Conservation (phyloP, 352 stramenopile species). For the Globisporangium nunn region DNA sequence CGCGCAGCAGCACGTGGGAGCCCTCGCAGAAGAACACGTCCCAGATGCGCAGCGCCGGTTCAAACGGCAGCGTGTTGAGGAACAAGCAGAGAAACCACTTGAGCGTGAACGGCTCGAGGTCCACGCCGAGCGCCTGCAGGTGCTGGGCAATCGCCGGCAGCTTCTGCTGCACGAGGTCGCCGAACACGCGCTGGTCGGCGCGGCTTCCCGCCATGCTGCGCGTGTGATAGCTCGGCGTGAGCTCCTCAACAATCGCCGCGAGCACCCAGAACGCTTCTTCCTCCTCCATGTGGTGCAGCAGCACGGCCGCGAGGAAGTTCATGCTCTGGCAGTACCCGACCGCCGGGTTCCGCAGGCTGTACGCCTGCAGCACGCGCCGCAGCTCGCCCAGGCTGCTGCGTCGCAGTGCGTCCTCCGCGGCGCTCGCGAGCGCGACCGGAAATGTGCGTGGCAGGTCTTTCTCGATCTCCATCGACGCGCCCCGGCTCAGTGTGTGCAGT, state of each 20-base stretch:
- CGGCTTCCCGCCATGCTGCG: slow-evolving; percentile 83
- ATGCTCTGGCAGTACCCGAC: slow-evolving; percentile 89
- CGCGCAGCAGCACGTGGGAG: slow-evolving; percentile 81
- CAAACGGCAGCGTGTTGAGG: slow-evolving; percentile 88
- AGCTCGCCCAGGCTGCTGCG: slow-evolving; percentile 49
- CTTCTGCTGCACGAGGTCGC: slow-evolving; percentile 80
- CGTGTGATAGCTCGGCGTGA: slow-evolving; percentile 87
- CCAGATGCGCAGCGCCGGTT: slow-evolving; percentile 87
- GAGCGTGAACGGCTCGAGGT: slow-evolving; percentile 86
- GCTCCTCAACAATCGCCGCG: slow-evolving; percentile 80
- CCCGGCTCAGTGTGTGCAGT: slow-evolving; percentile 49
- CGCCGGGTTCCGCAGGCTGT: slow-evolving; percentile 74
- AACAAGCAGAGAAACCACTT: slow-evolving; percentile 93
- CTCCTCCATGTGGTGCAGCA: slow-evolving; percentile 79
- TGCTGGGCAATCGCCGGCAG: slow-evolving; percentile 67
- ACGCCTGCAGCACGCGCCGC: slow-evolving; percentile 75
- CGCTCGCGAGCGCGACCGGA: slow-evolving; percentile 23
- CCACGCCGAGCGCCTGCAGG: slow-evolving; percentile 63
- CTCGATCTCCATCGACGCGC: slow-evolving; percentile 79
- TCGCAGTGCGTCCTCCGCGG: slow-evolving; percentile 17
- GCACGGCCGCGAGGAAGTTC: slow-evolving; percentile 78
- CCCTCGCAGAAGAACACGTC: slow-evolving; percentile 89
- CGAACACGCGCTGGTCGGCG: slow-evolving; percentile 87
- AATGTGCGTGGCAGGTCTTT: slow-evolving; percentile 86
- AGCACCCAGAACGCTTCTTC: slow-evolving; percentile 88